phyloP scores from a whole-genome alignment of 305 asterid genomes.

The Andrographis paniculata region DNA sequence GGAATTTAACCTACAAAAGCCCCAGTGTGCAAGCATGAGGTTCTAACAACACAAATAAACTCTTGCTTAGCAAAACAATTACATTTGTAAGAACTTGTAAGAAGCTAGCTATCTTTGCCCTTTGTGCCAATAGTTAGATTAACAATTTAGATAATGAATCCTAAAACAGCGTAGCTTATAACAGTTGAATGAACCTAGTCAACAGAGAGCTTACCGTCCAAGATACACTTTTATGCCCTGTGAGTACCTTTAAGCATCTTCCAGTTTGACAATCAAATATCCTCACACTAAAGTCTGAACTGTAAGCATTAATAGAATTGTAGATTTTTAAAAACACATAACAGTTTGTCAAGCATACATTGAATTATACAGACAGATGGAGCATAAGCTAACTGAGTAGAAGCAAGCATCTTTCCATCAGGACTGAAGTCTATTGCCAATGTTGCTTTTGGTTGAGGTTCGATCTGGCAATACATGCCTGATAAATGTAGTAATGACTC shows the following conservation, averaged over 20 bases:
- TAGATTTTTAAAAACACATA: conserved; percentile 1
- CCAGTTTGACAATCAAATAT: conserved; percentile 88
- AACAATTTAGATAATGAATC: too few relatives aligned
- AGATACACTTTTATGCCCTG: conserved; percentile 97
- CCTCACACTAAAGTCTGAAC: conserved; percentile 98
- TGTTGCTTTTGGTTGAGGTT: conserved; percentile 95
- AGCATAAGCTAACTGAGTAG: conserved; percentile 71
- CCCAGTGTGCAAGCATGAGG: conserved; percentile 18
- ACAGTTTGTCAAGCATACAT: not conserved
- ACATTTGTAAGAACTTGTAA: too few relatives aligned
- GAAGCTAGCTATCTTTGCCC: too few relatives aligned
- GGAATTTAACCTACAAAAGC: conserved; percentile 84
- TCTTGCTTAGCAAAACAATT: too few relatives aligned
- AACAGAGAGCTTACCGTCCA: conserved; percentile 85
- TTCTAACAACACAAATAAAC: not conserved
- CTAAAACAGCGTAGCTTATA: too few relatives aligned
- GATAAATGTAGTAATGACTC: conserved; percentile 71
- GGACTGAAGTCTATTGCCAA: conserved; percentile 97
- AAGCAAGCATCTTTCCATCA: conserved; percentile 91
- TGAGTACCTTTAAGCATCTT: conserved; percentile 82
- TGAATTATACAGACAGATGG: conserved; percentile 6
- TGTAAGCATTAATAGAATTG: conserved; percentile 29
- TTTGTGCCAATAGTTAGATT: too few relatives aligned
- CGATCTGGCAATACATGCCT: conserved; percentile 76
- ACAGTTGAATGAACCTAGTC: conserved; percentile 7